Evolutionary conservation across 164 flowering plant species (phyloP), one percentile per base, ranked within the genome.

Genomic region (Santalum album): DNA sequence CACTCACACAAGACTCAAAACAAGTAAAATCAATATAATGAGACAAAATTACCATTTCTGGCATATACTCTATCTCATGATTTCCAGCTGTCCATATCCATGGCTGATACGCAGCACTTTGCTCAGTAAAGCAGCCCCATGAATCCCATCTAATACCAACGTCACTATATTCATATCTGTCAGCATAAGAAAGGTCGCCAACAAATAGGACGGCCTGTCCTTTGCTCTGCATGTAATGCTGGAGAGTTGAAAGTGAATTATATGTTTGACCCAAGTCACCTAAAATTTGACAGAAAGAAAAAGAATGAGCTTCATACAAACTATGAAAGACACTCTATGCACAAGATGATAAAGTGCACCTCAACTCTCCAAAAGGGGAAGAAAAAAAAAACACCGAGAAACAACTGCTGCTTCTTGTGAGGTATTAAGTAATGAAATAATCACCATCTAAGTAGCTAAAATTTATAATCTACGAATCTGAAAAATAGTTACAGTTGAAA

Each of bases 181-280:
- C 98, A 60, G 98, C 88, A 77, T 91, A 91, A 45, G 98, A 84
- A 60, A 91, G 95, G 78, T 91, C 99, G 56, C 99, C 99, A 60
- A 89, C 81, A 75, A 78, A 89, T 68, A 92, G 69, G 18, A 92
- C 85, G 27, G 87, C 47, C 51, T 86, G 73, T 18, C 70, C 90
- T 58, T 75, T 82, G 69, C 88, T 86, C 68, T 79, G 69, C 75
- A 80, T 78, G 66, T 78, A 86, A 72, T 90, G 96, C 73, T 87
- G 71, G 54, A 90, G 78, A 55, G 98, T 88, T 46, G 96, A 88
- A 17, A 86, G 84, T 62, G 98, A 91, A 71, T 91, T 86, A 65
- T 56, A 91, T 44, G 96, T 91, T 61, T 91, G 98, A 27, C 96
- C 98, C 73, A 91, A 67, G 73, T 88, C 96, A 72, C 98, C 98